Evolutionary conservation across 352 stramenopile genomes (phyloP), one percentile per base, ranked within the genome.

Genomic region (Pythium rishiriense): DNA sequence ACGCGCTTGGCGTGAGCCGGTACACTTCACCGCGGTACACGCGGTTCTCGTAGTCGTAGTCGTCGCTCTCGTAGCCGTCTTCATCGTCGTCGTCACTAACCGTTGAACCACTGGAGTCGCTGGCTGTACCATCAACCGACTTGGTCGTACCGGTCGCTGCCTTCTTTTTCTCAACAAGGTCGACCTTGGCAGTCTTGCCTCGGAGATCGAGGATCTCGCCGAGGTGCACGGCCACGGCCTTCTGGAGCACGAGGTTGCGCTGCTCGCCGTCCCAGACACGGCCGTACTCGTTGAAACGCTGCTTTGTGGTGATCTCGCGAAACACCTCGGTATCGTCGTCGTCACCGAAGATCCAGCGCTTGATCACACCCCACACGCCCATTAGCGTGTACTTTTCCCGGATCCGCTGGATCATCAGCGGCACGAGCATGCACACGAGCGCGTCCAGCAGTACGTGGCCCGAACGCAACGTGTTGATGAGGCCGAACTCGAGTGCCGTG

Each of bases 381-480:
- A n/a, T n/a, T n/a, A n/a, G n/a, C n/a, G n/a, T n/a, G n/a, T n/a
- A n/a, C n/a, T n/a, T n/a, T n/a, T n/a, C n/a, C n/a, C n/a, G n/a
- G n/a, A n/a, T n/a, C n/a, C n/a, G 70, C 59, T 85, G 78, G 56
- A 85, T 52, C 11, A 73, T 4, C 11, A 73, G 52, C 4, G 65
- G 64, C 29, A 73, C 43, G 19, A 72, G 29, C 42, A 76, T n/a
- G 33, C 64, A 73, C 22, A 76, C 49, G n/a, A 76, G 22, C 26
- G 55, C 66, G 48, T 76, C 69, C 3, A 76, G 17, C 28, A 71
- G 21, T 24, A 72, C 24, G 49, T 66, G 58, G 57, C 49, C 47
- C 11, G 68, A 72, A 28, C 68, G 67, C n/a, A 83, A 66, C 39
- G 74, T 84, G 67, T 78, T 80, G 69, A 87, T 78, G 48, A 85